phyloP scores from a whole-genome alignment of 2,329 filamentous ascomycete species.

The Calonectria pseudoreteaudii region DNA sequence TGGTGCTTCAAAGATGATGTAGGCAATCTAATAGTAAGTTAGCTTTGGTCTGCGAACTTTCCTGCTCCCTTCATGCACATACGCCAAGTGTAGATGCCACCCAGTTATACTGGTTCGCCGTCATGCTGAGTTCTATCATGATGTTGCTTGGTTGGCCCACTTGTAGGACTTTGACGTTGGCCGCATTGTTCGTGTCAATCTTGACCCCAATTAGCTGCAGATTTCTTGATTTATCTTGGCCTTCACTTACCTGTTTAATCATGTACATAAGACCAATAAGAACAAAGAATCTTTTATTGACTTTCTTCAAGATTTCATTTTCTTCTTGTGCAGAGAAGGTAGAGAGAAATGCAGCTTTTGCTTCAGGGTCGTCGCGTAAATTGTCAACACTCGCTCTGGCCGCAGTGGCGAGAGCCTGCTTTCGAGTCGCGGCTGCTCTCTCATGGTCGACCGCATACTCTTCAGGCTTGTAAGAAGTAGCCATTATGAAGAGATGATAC shows the following conservation, averaged over 20 bases:
- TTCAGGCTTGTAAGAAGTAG: neutral
- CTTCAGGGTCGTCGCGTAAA: neutral
- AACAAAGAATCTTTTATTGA: conserved; percentile 51
- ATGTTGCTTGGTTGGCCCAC: conserved; percentile 42
- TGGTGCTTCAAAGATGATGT: conserved; percentile 55
- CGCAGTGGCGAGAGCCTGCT: neutral
- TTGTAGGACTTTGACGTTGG: conserved; percentile 56
- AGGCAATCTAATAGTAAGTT: conserved; percentile 52
- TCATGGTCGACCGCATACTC: neutral
- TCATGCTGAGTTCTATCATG: conserved; percentile 19
- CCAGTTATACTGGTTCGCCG: conserved; percentile 22
- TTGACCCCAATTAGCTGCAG: neutral
- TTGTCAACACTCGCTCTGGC: neutral
- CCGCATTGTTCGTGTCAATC: conserved; percentile 55
- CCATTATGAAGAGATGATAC: neutral
- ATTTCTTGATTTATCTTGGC: neutral
- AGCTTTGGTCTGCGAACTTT: conserved; percentile 32
- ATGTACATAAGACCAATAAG: conserved; percentile 56
- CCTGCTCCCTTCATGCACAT: neutral
- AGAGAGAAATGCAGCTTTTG: conserved; percentile 46
- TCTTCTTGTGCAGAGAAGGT: conserved; percentile 54
- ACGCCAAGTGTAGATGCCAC: conserved; percentile 14
- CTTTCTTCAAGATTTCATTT: conserved; percentile 52
- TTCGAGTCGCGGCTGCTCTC: neutral
- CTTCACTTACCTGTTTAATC: conserved; percentile 48